Conservation (phyloP, 2,329 filamentous ascomycete genomes). For the Metarhizium album region DNA sequence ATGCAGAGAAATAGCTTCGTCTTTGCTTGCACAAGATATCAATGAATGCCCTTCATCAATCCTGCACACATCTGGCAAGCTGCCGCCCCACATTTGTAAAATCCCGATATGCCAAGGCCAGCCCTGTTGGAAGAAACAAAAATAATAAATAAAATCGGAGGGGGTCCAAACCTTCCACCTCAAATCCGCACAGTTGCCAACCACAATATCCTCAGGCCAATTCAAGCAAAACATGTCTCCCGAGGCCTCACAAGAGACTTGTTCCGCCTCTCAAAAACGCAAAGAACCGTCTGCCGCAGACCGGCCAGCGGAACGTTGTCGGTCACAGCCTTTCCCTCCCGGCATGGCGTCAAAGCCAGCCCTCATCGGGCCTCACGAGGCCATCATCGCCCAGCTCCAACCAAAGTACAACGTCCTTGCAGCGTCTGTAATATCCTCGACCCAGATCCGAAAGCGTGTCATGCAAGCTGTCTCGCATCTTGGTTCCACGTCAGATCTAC, state of each 20-base stretch:
- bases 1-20: too few species aligned
- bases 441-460: slow-evolving; percentile 47
- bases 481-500: slow-evolving; percentile 11
- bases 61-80: neutral
- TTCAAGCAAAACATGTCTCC: neutral
- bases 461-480: slow-evolving; percentile 34
- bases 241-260: neutral
- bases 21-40: too few species aligned
- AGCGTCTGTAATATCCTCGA: slow-evolving; percentile 47
- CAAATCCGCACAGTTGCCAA: too few species aligned
- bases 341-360: slow-evolving; percentile 4
- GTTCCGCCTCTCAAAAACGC: neutral
- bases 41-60: too few species aligned
- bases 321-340: slow-evolving; percentile 4
- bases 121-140: neutral
- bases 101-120: neutral
- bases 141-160: too few species aligned
- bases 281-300: neutral
- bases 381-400: slow-evolving; percentile 32
- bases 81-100: neutral
- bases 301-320: slow-evolving; percentile 1
- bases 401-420: slow-evolving; percentile 38
- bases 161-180: too few species aligned
- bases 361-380: slow-evolving; percentile 28
- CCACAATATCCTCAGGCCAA: neutral